Evolutionary conservation across 2,329 filamentous ascomycete species (phyloP).

Genomic region (Aspergillus neoniger): DNA sequence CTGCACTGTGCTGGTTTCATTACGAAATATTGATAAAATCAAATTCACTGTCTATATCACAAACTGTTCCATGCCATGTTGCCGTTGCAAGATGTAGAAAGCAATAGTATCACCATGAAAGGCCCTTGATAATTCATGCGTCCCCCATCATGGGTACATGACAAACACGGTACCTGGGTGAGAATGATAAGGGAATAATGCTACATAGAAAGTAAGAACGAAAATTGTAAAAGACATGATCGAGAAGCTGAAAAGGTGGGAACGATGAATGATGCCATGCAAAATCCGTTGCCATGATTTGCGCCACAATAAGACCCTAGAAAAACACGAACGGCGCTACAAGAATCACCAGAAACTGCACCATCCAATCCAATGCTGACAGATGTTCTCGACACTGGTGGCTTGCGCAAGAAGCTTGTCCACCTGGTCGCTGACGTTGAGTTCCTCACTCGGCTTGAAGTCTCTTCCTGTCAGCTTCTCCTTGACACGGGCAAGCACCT

Average conservation of each 20-base stretch:
- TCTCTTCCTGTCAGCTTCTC: conserved; percentile 95
- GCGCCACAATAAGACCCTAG: conserved; percentile 29
- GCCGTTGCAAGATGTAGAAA: neutral
- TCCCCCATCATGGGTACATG: neutral
- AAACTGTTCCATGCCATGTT: neutral
- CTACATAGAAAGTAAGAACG: conserved; percentile 12
- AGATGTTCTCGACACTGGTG: conserved; percentile 94
- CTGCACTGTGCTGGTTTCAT: neutral
- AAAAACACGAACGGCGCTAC: conserved; percentile 15
- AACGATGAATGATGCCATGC: conserved; percentile 24
- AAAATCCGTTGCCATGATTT: conserved; percentile 30
- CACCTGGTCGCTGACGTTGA: conserved; percentile 83
- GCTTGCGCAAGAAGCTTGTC: conserved; percentile 94
- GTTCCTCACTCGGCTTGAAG: conserved; percentile 82
- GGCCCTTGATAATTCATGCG: neutral
- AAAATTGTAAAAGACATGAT: conserved; percentile 12
- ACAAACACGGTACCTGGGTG: neutral
- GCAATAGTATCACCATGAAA: conserved; percentile 9
- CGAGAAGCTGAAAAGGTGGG: conserved; percentile 16
- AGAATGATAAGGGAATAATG: conserved; percentile 11
- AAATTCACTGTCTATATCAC: conserved; percentile 7
- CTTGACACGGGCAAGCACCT: conserved; percentile 87
- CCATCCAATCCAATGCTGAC: conserved; percentile 99
- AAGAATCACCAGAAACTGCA: conserved; percentile 85
- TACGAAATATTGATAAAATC: neutral